phyloP scores from a whole-genome alignment of 1,284 basidiomycete species.

The Boletus semigastroideus region DNA sequence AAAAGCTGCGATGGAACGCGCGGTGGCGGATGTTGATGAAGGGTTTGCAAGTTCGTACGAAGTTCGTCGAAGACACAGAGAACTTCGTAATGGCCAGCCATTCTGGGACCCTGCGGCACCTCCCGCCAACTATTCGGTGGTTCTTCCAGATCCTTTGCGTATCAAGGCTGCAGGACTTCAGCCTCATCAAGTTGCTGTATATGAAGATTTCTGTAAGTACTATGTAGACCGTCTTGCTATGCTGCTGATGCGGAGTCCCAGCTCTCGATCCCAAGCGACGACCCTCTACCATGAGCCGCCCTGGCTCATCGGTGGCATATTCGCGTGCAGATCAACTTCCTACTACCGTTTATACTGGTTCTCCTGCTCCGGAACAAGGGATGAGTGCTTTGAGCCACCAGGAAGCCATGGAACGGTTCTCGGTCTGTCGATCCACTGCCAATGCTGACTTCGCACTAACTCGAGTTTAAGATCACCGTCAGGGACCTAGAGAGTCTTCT shows the following conservation, averaged over 20 bases:
- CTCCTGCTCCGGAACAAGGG: constrained; percentile 49
- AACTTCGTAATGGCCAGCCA: constrained; percentile 70
- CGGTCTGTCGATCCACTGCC: constrained; percentile 41
- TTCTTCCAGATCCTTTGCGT: constrained; percentile 87
- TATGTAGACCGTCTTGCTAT: not conserved
- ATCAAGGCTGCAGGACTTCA: constrained; percentile 85
- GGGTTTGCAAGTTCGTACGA: constrained; percentile 84
- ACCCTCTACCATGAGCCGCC: constrained; percentile 50
- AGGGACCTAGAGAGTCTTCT: constrained; percentile 82
- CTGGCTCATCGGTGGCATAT: constrained; percentile 63
- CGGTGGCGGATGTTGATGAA: constrained; percentile 94
- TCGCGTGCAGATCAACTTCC: constrained; percentile 44
- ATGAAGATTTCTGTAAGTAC: constrained; percentile 87
- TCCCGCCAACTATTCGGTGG: constrained; percentile 73
- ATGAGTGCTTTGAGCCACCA: constrained; percentile 51
- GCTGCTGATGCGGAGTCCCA: constrained; percentile 23
- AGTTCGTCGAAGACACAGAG: constrained; percentile 83
- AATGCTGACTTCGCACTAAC: constrained; percentile 4
- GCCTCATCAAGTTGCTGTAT: constrained; percentile 83
- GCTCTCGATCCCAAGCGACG: constrained; percentile 56
- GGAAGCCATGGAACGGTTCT: constrained; percentile 78
- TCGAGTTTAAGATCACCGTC: constrained; percentile 51
- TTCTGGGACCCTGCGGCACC: constrained; percentile 87
- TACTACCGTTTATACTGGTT: constrained; percentile 46
- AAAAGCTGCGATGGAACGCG: constrained; percentile 97